Conservation (phyloP, 2,329 filamentous ascomycete genomes). For the Colletotrichum tropicicola region DNA sequence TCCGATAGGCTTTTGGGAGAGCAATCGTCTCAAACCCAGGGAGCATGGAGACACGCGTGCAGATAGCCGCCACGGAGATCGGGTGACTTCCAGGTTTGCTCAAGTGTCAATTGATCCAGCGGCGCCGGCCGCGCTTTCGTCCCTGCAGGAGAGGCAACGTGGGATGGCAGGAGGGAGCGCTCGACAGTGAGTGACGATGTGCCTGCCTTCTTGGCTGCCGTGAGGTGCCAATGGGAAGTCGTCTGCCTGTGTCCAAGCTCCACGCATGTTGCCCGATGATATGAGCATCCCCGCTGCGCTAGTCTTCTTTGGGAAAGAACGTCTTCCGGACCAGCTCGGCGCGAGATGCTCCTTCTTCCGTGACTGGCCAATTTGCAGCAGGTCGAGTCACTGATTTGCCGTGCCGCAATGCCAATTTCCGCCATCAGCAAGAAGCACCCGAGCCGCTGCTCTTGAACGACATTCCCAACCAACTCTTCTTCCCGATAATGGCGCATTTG, state of each 20-base stretch:
- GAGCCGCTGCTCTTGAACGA: neutral
- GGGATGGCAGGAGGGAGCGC: no score
- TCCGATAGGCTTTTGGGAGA: neutral
- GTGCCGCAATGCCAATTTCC: conserved; percentile 24
- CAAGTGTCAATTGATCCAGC: no score
- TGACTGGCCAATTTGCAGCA: conserved; percentile 2
- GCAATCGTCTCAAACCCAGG: no score
- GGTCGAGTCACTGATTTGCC: conserved; percentile 3
- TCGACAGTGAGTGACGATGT: neutral
- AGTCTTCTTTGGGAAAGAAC: neutral
- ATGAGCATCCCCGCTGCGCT: neutral
- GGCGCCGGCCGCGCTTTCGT: no score
- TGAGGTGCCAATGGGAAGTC: neutral
- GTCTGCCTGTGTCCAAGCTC: neutral
- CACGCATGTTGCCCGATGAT: neutral
- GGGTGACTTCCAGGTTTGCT: neutral
- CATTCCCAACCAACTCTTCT: neutral
- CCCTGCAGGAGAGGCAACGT: no score
- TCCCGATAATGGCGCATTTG: neutral
- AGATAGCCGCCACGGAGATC: neutral
- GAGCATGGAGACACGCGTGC: no score
- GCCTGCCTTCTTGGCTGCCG: neutral
- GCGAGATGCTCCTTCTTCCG: neutral
- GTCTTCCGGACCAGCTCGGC: neutral
- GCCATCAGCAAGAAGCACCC: neutral